A percentile compares a stretch with the other conserved stretches of the same genome.
Evolutionary conservation across 2,329 filamentous ascomycete species (phyloP).

Genomic region (Epichloe coenophiala): DNA sequence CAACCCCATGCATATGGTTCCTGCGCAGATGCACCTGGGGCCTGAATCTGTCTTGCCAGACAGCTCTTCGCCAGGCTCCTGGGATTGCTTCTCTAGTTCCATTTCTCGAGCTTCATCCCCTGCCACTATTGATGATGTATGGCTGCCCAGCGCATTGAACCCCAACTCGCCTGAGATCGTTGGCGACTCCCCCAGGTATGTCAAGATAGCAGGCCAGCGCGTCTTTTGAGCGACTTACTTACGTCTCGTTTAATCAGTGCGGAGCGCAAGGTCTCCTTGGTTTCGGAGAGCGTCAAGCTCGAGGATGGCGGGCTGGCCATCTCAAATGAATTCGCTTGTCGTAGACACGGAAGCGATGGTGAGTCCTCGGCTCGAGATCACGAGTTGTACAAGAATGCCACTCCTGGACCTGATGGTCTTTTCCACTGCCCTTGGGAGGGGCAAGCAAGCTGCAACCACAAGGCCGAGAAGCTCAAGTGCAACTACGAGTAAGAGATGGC

Average conservation of each 20-base stretch:
- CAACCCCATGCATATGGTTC: conserved; percentile 38
- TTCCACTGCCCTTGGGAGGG: conserved; percentile 88
- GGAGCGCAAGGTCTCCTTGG: conserved; percentile 19
- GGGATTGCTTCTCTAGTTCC: conserved; percentile 38
- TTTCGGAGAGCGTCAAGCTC: conserved; percentile 15
- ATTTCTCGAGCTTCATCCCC: conserved; percentile 39
- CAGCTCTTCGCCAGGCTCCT: conserved; percentile 37
- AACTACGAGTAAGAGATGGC: conserved; percentile 74
- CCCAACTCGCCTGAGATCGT: conserved; percentile 34
- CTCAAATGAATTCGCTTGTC: conserved; percentile 27
- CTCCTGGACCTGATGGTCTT: conserved; percentile 57
- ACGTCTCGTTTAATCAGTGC: conserved; percentile 16
- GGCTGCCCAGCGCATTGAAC: conserved; percentile 22
- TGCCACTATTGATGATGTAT: conserved; percentile 34
- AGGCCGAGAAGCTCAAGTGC: conserved; percentile 93
- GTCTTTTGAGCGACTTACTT: conserved; percentile 1
- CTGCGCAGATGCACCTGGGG: conserved; percentile 40
- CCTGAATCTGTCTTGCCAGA: conserved; percentile 35
- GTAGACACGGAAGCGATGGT: conserved; percentile 37
- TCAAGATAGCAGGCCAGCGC: conserved; percentile 11
- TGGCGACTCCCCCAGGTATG: conserved; percentile 43
- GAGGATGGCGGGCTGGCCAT: conserved; percentile 17
- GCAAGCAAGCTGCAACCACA: conserved; percentile 63
- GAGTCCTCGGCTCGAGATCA: conserved; percentile 48
- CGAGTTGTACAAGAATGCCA: conserved; percentile 55